Evolutionary conservation across 2,329 filamentous ascomycete species (phyloP), one percentile per base, ranked within the genome.

Genomic region (Fusarium sp.): DNA sequence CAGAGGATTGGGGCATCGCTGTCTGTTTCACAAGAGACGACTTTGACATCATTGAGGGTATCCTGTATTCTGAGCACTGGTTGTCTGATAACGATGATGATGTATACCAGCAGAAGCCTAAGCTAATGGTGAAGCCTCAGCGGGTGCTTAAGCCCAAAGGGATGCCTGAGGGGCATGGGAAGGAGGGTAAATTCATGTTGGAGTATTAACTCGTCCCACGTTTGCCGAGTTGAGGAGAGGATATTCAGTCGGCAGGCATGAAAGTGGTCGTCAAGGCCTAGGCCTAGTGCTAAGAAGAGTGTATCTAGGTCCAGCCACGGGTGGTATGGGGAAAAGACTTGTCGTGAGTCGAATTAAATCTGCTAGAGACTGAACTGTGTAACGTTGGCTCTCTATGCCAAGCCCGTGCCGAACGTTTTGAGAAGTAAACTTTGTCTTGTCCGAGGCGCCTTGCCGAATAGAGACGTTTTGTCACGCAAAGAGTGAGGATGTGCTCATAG

Each of bases 1-100:
- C 16, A 8, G 65, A 57, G 8, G 38, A 70, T n/a, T 74, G 68
- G 69, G 29, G 64, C 6, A 20, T 77, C 16, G 75, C 51, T 40
- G 61, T 75, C 2, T 77, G 74, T 27, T 66, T 77, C 3, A 9
- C 17, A 4, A 16, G 56, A 24, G 33, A 55, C 0, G 73, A 70
- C n/a, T 38, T 74, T 31, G 33, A 68, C 4, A 8, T 9, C 14
- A n/a, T 74, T 6, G 8, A 60, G 10, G 8, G 40, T 5, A 22
- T 64, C 4, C 31, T 75, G 11, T 31, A 53, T 6, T 8, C 14
- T 2, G 68, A 73, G 33, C 9, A 17, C 1, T 70, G 69, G 69
- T 38, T 59, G 53, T 12, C 6, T 17, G 46, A 29, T n/a, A 17
- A 11, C 2, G 27, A 51, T 6, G 27, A 51, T n/a, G 27, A 51